Evolutionary conservation across 1,284 basidiomycete species (phyloP), one percentile per base, ranked within the genome.

Genomic region (Malassezia furfur): DNA sequence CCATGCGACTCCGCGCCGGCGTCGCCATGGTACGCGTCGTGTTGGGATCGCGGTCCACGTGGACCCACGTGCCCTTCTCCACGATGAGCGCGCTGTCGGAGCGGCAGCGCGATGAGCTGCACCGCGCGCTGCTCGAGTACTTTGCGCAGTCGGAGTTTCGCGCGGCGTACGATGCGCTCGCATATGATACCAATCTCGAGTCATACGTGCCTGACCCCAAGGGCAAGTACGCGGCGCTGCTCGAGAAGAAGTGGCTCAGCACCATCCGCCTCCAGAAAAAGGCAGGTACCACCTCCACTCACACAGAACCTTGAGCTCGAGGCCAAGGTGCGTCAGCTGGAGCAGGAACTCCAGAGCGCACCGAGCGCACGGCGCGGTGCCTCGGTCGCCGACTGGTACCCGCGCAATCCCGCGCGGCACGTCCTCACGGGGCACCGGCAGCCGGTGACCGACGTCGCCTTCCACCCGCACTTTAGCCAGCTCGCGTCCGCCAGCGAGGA

Each of bases 191-290:
- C 0, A 60, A 54, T 7, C 65, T 80, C 69, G 69, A 79, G 36
- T 84, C 85, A 54, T 88, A 88, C 72, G 80, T 81, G 9, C 84
- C 84, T 17, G 86, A 91, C 78, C 83, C 87, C 15, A 88, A 86
- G 68, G 83, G 85, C 47, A 86, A 86, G 69, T 87, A 84, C 70
- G 83, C 84, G 1, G 88, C 88, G 0, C 78, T 93, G 56, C 77
- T 93, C 58, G 89, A 89, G 78, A 91, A 91, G 83, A 93, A 93
- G 76, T 93, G 89, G 89, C 91, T 88, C 25, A 86, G 85, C 69
- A 87, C 91, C 21, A 90, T 93, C 59, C 81, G 89, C 59, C 75
- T 93, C 68, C 90, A 93, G 79, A 89, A 91, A 80, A 91, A 91
- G 84, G 88, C 86, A 61, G 61, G 78, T 65, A 4, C 11, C 12